Percentiles rank a stretch among this genome's conserved stretches.
Evolutionary conservation across 2,329 filamentous ascomycete genomes (phyloP).

Genomic region (Fusarium sp.): DNA sequence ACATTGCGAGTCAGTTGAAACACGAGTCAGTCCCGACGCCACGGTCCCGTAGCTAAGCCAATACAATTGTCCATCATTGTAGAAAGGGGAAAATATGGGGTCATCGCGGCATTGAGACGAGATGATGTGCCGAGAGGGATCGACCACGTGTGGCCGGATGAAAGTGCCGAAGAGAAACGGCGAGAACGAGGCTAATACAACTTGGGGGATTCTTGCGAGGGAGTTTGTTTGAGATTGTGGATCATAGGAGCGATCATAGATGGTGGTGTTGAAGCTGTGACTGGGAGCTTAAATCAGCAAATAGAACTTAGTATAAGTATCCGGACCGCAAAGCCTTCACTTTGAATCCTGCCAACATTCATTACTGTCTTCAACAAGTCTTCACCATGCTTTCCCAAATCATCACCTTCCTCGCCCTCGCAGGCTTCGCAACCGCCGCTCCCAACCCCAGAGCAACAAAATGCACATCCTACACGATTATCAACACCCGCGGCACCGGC

Average conservation of each 20-base stretch:
- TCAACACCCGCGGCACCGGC: constrained; percentile 14
- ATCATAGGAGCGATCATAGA: neutral
- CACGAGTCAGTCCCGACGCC: neutral
- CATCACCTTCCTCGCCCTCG: neutral
- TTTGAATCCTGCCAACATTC: too few relatives aligned
- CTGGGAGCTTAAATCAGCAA: neutral
- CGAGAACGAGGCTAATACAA: neutral
- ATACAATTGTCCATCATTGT: too few relatives aligned
- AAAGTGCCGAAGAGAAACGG: neutral
- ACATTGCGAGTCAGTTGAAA: neutral
- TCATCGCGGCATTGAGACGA: neutral
- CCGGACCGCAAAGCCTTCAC: neutral
- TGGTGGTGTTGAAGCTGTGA: neutral
- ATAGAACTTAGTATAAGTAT: neutral
- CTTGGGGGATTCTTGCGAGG: neutral
- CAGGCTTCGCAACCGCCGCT: neutral
- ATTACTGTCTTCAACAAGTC: neutral
- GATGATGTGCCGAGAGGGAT: neutral
- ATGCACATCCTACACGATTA: constrained; percentile 16
- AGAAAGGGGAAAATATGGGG: neutral
- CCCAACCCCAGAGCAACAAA: neutral
- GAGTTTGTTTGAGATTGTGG: neutral
- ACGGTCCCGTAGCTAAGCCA: neutral
- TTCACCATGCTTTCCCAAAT: neutral
- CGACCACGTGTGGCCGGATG: neutral